Conservation (phyloP, 1,284 basidiomycete genomes). For the Cutaneotrichosporon mucoides region DNA sequence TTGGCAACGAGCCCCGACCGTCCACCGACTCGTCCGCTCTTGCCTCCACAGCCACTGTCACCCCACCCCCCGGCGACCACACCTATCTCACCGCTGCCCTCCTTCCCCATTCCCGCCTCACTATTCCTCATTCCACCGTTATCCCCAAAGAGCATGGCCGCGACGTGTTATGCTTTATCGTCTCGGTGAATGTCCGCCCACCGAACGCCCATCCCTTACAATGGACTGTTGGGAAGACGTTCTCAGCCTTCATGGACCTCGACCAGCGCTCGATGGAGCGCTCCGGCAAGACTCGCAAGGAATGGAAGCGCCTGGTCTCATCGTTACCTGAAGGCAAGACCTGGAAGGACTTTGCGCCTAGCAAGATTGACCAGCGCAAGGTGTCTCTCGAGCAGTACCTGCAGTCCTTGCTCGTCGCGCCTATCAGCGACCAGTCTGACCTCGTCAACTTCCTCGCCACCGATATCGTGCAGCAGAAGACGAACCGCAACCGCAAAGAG, state of each 20-base stretch:
- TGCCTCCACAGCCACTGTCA: neutral
- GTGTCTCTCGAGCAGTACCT: conserved; percentile 80
- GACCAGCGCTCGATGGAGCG: conserved; percentile 60
- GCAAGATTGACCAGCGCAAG: conserved; percentile 93
- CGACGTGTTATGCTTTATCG: conserved; percentile 48
- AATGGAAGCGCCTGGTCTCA: conserved; percentile 68
- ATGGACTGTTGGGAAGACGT: conserved; percentile 93
- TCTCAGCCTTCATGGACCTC: conserved; percentile 80
- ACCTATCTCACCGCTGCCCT: conserved; percentile 30
- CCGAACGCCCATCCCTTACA: conserved; percentile 51
- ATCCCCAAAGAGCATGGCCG: conserved; percentile 43
- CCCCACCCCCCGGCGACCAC: conserved; percentile 19
- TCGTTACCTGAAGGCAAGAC: conserved; percentile 82
- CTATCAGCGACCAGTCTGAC: conserved; percentile 83
- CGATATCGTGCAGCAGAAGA: conserved; percentile 74
- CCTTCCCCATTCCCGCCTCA: conserved; percentile 41
- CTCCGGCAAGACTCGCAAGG: conserved; percentile 60
- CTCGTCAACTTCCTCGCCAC: conserved; percentile 88
- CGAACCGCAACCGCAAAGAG: conserved; percentile 89
- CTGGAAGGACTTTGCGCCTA: conserved; percentile 95
- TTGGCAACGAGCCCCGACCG: conserved; percentile 2
- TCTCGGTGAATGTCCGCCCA: conserved; percentile 39
- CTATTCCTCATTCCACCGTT: conserved; percentile 44
- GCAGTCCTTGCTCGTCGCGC: conserved; percentile 74
- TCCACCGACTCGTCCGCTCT: conserved; percentile 12